Evolutionary conservation across 2,329 filamentous ascomycete species (phyloP).

Genomic region (Lachnellula hyalina): DNA sequence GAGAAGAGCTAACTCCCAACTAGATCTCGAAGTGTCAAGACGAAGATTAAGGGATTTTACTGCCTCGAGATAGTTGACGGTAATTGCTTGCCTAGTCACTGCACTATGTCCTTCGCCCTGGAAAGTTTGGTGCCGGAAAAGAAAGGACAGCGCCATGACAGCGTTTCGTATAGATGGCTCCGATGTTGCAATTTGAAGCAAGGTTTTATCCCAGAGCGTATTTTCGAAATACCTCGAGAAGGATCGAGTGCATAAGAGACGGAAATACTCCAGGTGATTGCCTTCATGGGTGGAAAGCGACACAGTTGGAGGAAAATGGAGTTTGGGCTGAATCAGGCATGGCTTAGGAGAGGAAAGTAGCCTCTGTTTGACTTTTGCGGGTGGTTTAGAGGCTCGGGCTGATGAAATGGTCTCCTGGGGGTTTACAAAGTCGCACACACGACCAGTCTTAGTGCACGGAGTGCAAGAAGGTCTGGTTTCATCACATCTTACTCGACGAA

Average conservation of each 20-base stretch:
- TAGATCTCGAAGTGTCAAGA: not conserved
- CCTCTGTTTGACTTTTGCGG: not conserved
- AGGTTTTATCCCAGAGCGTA: not conserved
- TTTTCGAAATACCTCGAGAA: not conserved
- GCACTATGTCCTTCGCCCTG: not conserved
- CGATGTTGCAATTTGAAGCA: not conserved
- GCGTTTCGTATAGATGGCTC: not conserved
- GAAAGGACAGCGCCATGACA: not conserved
- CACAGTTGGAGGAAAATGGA: not conserved
- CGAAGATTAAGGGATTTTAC: not conserved
- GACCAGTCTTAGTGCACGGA: not conserved
- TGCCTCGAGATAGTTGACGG: not conserved
- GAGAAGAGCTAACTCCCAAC: not conserved
- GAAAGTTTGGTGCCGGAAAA: not conserved
- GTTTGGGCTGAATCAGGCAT: not conserved
- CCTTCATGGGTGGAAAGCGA: not conserved
- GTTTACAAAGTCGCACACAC: conserved; percentile 1
- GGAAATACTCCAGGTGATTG: not conserved
- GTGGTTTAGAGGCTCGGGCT: not conserved
- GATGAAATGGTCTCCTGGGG: not conserved
- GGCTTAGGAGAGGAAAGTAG: not conserved
- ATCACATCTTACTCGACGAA: conserved; percentile 2
- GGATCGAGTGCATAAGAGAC: not conserved
- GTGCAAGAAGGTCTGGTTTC: conserved; percentile 1
- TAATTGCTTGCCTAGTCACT: not conserved